Conservation (phyloP, 768 basidiomycete genomes). For the Tulasnella sp. region DNA sequence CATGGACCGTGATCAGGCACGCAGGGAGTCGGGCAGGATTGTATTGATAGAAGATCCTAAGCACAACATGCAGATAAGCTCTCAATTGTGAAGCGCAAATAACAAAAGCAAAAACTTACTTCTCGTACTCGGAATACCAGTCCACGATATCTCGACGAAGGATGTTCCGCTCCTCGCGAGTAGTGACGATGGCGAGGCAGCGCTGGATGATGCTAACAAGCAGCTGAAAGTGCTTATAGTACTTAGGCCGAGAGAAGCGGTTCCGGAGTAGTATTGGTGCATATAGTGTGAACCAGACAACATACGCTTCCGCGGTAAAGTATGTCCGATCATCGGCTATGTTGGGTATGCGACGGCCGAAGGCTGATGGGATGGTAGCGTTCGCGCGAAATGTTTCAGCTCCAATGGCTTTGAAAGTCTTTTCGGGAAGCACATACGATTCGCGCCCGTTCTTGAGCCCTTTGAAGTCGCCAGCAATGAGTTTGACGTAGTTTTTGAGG, state of each 20-base stretch:
- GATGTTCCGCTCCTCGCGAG: slow-evolving; percentile 17
- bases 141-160: not conserved
- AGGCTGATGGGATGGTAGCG: slow-evolving; percentile 28
- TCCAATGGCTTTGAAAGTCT: slow-evolving; percentile 34
- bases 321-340: slow-evolving; percentile 21
- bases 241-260: slow-evolving; percentile 24
- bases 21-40: too few species aligned
- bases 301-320: slow-evolving; percentile 30
- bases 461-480: slow-evolving; percentile 35
- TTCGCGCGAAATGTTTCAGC: slow-evolving; percentile 25
- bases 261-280: slow-evolving; percentile 29
- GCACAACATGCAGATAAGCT: too few species aligned
- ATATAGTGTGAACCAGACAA: slow-evolving; percentile 32
- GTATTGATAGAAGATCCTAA: too few species aligned
- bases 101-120: too few species aligned
- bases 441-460: slow-evolving; percentile 24
- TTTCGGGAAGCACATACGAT: slow-evolving; percentile 21
- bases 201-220: slow-evolving; percentile 29
- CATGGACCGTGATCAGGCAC: too few species aligned
- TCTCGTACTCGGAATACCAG: not conserved
- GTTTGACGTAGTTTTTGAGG: slow-evolving; percentile 28
- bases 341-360: slow-evolving; percentile 27
- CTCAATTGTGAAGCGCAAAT: too few species aligned
- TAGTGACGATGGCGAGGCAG: slow-evolving; percentile 30
- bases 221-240: slow-evolving; percentile 33